Evolutionary conservation across 2,329 filamentous ascomycete species (phyloP).

Genomic region (Myriosclerotinia scirpicola): DNA sequence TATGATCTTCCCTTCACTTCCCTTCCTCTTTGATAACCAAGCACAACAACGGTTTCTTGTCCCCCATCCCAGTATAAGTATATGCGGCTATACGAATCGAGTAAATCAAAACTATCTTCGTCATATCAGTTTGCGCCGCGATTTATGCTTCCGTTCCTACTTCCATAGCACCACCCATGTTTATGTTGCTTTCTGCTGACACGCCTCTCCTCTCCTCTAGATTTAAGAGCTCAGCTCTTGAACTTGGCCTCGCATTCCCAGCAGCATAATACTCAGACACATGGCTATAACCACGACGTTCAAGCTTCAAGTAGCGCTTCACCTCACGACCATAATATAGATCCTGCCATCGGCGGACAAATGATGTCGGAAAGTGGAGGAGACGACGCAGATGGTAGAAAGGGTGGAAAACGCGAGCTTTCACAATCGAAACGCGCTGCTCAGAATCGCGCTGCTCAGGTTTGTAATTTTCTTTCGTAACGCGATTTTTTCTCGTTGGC

Average conservation of each 20-base stretch:
- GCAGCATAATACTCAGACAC: conserved; percentile 31
- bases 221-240: conserved; percentile 42
- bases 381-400: conserved; percentile 56
- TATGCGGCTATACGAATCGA: conserved; percentile 24
- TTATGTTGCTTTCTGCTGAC: conserved; percentile 35
- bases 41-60: conserved; percentile 14
- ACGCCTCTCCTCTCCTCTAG: conserved; percentile 38
- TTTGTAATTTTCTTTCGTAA: conserved; percentile 48
- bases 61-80: conserved; percentile 18
- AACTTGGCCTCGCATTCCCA: conserved; percentile 34
- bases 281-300: conserved; percentile 39
- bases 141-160: background rate
- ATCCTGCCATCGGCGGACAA: conserved; percentile 40
- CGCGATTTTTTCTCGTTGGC: conserved; percentile 17
- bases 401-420: conserved; percentile 80
- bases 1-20: conserved; percentile 25
- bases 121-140: conserved; percentile 6
- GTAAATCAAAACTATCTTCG: conserved; percentile 12
- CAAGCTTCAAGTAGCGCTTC: conserved; percentile 37
- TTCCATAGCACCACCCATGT: conserved; percentile 14
- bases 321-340: conserved; percentile 42
- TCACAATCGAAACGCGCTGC: conserved; percentile 64
- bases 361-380: conserved; percentile 39
- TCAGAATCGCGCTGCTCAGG: conserved; percentile 81
- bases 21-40: conserved; percentile 13